phyloP scores from a whole-genome alignment of 768 basidiomycete species.

The Lanmaoa rubissima region DNA sequence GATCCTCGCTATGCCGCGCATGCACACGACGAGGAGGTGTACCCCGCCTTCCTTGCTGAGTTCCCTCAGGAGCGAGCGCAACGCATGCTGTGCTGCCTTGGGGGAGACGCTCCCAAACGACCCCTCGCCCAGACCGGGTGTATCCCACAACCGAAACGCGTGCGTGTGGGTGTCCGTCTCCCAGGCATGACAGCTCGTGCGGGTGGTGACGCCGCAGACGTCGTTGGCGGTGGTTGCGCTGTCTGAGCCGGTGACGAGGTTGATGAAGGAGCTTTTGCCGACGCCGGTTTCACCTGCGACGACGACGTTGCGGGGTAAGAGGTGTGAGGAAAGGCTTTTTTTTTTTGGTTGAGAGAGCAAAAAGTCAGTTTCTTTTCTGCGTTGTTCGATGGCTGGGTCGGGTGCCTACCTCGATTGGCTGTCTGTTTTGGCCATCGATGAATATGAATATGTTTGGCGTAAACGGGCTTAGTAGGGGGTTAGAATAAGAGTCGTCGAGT shows the following conservation, averaged over 20 bases:
- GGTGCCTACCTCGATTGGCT: constrained; percentile 7
- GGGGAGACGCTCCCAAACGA: constrained; percentile 24
- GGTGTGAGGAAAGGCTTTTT: constrained; percentile 2
- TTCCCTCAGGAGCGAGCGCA: constrained; percentile 18
- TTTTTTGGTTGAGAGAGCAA: not conserved
- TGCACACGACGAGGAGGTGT: constrained; percentile 26
- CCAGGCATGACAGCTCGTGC: constrained; percentile 13
- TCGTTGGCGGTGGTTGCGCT: constrained; percentile 22
- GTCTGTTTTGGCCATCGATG: constrained; percentile 9
- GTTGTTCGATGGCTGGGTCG: not conserved
- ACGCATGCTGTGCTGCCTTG: constrained; percentile 18
- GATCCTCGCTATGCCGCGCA: constrained; percentile 19
- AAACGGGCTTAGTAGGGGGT: not conserved
- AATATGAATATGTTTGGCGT: not conserved
- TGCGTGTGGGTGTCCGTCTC: constrained; percentile 18
- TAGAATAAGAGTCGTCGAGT: not conserved
- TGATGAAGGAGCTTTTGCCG: constrained; percentile 28
- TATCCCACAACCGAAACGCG: constrained; percentile 24
- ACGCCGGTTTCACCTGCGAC: constrained; percentile 26
- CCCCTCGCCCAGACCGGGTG: constrained; percentile 23
- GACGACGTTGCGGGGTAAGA: constrained; percentile 21
- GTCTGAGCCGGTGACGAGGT: constrained; percentile 17
- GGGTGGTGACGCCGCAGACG: constrained; percentile 22
- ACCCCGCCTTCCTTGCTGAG: constrained; percentile 24
- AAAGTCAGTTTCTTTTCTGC: not conserved